Percentiles rank a stretch among this genome's conserved stretches.
phyloP scores from a whole-genome alignment of 768 basidiomycete genomes.

The Podaxis sp. region DNA sequence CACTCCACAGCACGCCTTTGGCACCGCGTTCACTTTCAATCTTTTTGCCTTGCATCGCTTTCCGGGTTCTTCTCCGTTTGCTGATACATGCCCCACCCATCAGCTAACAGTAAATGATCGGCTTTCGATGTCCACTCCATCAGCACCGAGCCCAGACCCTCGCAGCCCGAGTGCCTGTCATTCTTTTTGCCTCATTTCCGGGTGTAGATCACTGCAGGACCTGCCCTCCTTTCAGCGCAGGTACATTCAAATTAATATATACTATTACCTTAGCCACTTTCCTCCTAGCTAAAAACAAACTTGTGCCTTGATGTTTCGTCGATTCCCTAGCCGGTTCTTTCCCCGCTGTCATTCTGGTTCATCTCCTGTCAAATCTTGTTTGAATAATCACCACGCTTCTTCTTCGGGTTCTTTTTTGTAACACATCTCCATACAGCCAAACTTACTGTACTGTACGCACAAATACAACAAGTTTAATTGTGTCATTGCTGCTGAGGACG shows the following conservation, averaged over 20 bases:
- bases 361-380: background rate
- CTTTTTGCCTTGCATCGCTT: background rate
- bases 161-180: background rate
- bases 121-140: background rate
- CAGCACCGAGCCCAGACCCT: background rate
- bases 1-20: background rate
- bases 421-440: background rate
- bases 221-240: background rate
- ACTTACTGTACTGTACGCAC: constrained; percentile 7
- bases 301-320: background rate
- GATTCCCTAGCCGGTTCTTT: background rate
- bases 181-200: background rate
- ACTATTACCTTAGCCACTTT: background rate
- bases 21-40: background rate
- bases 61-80: background rate
- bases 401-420: background rate
- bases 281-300: background rate
- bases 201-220: background rate
- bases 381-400: background rate
- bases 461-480: constrained; percentile 24
- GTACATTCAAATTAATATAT: background rate
- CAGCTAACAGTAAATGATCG: background rate
- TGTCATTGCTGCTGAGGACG: background rate
- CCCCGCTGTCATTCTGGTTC: background rate
- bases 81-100: background rate